phyloP scores from a whole-genome alignment of 495 filamentous ascomycete species.

The Tuber indicum region DNA sequence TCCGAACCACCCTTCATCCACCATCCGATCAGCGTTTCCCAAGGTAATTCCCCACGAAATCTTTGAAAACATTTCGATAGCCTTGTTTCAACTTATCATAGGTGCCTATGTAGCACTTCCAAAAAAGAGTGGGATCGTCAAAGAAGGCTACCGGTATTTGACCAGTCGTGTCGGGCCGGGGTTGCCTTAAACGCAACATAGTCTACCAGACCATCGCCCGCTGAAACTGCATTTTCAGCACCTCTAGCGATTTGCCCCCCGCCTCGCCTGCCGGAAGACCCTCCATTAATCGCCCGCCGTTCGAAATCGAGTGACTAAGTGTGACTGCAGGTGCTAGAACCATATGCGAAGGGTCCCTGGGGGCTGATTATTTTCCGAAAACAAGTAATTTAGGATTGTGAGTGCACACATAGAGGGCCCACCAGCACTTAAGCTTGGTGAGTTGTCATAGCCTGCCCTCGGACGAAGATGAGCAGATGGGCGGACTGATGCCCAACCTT shows the following conservation, averaged over 20 bases:
- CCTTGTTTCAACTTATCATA: not conserved
- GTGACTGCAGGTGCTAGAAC: not conserved
- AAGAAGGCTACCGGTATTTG: not conserved
- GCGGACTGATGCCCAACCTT: not conserved
- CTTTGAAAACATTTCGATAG: not conserved
- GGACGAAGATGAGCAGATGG: not conserved
- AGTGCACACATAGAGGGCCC: not conserved
- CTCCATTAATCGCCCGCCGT: not conserved
- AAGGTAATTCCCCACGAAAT: not conserved
- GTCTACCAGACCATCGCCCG: not conserved
- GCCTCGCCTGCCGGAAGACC: not conserved
- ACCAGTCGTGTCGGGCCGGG: not conserved
- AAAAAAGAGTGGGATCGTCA: not conserved
- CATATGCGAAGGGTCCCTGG: not conserved
- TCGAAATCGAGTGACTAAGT: not conserved
- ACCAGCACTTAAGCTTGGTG: not conserved
- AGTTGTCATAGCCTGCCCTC: not conserved
- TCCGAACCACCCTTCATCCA: not conserved
- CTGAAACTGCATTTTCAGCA: slow-evolving; percentile 3
- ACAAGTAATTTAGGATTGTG: not conserved
- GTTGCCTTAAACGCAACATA: not conserved
- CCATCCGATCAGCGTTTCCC: not conserved
- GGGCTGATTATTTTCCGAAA: not conserved
- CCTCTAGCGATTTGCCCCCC: not conserved
- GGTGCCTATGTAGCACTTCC: not conserved